phyloP scores from a whole-genome alignment of 768 basidiomycete genomes.

The Hygrocybe punicea region DNA sequence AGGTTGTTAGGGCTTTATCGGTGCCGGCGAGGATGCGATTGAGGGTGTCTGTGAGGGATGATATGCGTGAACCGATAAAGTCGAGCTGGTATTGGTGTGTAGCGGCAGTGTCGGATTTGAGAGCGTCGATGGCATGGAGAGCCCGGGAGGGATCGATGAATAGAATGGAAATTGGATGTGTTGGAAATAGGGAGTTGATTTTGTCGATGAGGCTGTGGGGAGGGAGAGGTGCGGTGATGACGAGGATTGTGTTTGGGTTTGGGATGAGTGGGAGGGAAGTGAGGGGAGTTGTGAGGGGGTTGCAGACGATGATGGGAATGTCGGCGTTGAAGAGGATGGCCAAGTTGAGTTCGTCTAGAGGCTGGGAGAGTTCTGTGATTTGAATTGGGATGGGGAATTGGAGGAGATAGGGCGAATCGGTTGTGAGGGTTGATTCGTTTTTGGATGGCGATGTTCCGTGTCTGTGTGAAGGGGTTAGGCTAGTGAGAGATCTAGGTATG shows the following conservation, averaged over 20 bases:
- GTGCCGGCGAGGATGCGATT: slow-evolving; percentile 15
- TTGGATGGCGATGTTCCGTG: slow-evolving; percentile 7
- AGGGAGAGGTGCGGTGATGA: slow-evolving; percentile 36
- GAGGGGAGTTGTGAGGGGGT: slow-evolving; percentile 54
- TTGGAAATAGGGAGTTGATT: slow-evolving; percentile 21
- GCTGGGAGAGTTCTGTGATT: slow-evolving; percentile 41
- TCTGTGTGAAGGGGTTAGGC: not conserved
- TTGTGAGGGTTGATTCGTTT: slow-evolving; percentile 31
- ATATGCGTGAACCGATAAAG: slow-evolving; percentile 56
- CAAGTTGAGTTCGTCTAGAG: slow-evolving; percentile 4
- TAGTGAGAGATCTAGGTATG: too few relatives aligned
- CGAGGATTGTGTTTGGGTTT: slow-evolving; percentile 44
- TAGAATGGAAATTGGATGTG: slow-evolving; percentile 28
- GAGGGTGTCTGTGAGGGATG: slow-evolving; percentile 45
- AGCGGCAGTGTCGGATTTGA: slow-evolving; percentile 46
- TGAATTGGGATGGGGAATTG: slow-evolving; percentile 52
- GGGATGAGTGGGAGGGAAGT: slow-evolving; percentile 33
- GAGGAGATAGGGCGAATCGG: slow-evolving; percentile 52
- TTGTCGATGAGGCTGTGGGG: slow-evolving; percentile 15
- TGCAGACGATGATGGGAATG: slow-evolving; percentile 60
- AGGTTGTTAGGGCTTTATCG: too few relatives aligned
- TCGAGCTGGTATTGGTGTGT: slow-evolving; percentile 66
- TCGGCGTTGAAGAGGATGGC: slow-evolving; percentile 46
- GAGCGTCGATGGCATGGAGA: slow-evolving; percentile 45
- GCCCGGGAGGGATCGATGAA: slow-evolving; percentile 61